Evolutionary conservation across 352 stramenopile species (phyloP).

Genomic region (Pythium graminicola): DNA sequence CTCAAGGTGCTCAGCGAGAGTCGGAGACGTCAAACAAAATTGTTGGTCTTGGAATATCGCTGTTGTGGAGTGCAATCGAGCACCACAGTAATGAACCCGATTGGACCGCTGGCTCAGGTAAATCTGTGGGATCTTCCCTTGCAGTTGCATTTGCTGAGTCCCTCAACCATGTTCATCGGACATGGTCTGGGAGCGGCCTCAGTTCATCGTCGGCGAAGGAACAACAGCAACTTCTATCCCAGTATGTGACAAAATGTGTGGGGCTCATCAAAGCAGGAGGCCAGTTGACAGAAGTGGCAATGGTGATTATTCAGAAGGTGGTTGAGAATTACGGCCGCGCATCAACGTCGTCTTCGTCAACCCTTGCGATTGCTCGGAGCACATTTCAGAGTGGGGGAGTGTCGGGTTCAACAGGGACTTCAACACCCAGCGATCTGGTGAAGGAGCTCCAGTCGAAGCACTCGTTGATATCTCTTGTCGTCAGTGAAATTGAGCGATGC

Average conservation of each 20-base stretch:
- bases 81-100: conserved; percentile 14
- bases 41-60: conserved; percentile 57
- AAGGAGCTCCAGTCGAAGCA: conserved; percentile 63
- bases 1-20: conserved; percentile 56
- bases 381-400: conserved; percentile 16
- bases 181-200: conserved; percentile 41
- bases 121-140: conserved; percentile 27
- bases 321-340: conserved; percentile 42
- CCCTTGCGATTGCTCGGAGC: conserved; percentile 30
- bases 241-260: conserved; percentile 71
- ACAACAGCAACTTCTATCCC: conserved; percentile 57
- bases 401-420: neutral
- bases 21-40: conserved; percentile 69
- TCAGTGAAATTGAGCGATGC: conserved; percentile 40
- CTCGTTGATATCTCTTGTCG: conserved; percentile 49
- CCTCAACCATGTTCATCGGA: conserved; percentile 64
- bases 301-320: conserved; percentile 69
- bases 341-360: conserved; percentile 20
- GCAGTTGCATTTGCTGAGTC: conserved; percentile 57
- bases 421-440: conserved; percentile 46
- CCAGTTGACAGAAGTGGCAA: conserved; percentile 55
- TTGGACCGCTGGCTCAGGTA: neutral
- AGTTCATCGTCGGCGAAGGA: conserved; percentile 55
- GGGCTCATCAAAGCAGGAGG: conserved; percentile 52
- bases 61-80: conserved; percentile 70